phyloP scores from a whole-genome alignment of 2,329 filamentous ascomycete species.

The Colletotrichum spaethianum region DNA sequence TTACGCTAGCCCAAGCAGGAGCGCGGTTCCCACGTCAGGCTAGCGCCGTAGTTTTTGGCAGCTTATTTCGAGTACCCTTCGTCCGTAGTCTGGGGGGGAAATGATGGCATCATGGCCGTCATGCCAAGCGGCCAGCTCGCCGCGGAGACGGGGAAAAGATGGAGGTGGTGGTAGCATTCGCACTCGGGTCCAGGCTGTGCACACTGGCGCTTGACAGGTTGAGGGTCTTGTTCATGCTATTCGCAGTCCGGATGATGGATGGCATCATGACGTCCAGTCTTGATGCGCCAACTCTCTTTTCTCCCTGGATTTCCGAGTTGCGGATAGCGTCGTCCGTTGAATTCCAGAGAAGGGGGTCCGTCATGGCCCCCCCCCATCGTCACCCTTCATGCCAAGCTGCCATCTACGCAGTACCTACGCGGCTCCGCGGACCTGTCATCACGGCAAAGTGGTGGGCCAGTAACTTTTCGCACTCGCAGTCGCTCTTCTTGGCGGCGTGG shows the following conservation, averaged over 20 bases:
- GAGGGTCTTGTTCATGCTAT: background rate
- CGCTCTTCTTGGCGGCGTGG: slow-evolving; percentile 3
- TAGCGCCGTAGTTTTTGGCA: background rate
- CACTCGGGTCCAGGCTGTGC: background rate
- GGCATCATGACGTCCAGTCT: background rate
- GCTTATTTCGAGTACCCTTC: background rate
- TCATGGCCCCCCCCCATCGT: background rate
- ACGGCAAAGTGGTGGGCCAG: background rate
- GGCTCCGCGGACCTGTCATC: slow-evolving; percentile 3
- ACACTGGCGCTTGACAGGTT: background rate
- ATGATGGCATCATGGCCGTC: background rate
- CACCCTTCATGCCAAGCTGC: slow-evolving; percentile 26
- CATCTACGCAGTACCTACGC: background rate
- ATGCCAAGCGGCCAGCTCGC: background rate
- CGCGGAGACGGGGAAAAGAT: background rate
- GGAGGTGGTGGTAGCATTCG: background rate
- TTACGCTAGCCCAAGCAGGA: background rate
- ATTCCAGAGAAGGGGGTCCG: background rate
- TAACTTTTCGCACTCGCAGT: background rate
- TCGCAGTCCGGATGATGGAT: background rate
- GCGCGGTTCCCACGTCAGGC: background rate
- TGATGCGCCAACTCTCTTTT: background rate
- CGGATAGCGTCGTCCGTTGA: slow-evolving; percentile 3
- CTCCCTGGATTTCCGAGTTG: background rate
- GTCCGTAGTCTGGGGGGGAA: background rate